Conservation (phyloP, 2,329 filamentous ascomycete species). For the Clarireedia sp. region DNA sequence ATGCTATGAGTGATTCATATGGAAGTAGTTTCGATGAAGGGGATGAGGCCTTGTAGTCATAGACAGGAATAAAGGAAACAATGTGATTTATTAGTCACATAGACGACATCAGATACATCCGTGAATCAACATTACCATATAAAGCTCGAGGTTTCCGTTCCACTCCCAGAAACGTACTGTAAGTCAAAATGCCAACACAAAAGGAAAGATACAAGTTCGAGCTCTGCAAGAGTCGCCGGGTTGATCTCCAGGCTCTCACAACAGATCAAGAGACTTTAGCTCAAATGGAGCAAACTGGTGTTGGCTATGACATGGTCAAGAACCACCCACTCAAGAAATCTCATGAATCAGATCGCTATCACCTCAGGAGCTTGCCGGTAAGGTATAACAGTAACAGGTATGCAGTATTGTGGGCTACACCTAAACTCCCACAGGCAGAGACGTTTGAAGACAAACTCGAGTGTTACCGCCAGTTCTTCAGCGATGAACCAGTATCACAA, state of each 20-base stretch:
- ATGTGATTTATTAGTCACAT: neutral
- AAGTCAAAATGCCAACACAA: neutral
- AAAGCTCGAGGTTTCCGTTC: too few species aligned
- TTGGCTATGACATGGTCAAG: neutral
- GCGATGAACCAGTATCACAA: slow-evolving; percentile 12
- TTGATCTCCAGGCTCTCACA: neutral
- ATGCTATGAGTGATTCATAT: too few species aligned
- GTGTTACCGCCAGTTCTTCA: slow-evolving; percentile 14
- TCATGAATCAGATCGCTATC: too few species aligned
- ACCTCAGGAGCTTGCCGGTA: too few species aligned
- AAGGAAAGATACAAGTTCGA: neutral
- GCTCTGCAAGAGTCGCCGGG: slow-evolving; percentile 5
- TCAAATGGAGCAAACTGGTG: neutral
- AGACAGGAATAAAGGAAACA: too few species aligned
- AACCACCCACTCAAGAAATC: neutral
- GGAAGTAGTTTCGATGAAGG: neutral
- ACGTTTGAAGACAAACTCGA: slow-evolving; percentile 13
- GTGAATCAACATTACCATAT: neutral
- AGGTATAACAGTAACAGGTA: too few species aligned
- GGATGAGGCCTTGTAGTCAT: neutral
- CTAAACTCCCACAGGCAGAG: neutral
- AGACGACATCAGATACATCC: neutral
- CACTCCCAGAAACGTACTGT: neutral
- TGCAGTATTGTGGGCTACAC: neutral
- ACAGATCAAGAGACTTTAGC: slow-evolving; percentile 4